Evolutionary conservation across 495 filamentous ascomycete genomes (phyloP), one percentile per base, ranked within the genome.

Genomic region (Hypomontagnella monticulosa): DNA sequence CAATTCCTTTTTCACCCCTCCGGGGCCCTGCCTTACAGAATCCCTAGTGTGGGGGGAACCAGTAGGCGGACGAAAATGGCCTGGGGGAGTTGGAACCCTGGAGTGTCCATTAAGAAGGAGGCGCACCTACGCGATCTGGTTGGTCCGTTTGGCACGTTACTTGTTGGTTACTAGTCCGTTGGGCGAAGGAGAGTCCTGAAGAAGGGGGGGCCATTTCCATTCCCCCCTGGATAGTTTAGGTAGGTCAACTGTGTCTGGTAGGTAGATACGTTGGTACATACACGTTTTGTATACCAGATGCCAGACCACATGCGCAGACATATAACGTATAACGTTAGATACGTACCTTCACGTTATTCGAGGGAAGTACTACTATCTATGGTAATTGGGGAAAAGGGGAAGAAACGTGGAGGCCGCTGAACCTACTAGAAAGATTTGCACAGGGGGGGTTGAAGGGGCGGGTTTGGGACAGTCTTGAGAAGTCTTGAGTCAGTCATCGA

Each of bases 31-130:
- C 66, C 66, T 70, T 58, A 69, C 66, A 61, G 51, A 51, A 58
- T 51, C 44, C 64, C 40, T 66, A 66, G 67, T 70, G 67, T 70
- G 67, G 67, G 67, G 67, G 67, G 67, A 64, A 36, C 67, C 67
- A 65, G 67, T 70, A 60, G 61, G 55, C 41, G 47, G 57, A 61
- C 57, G 56, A 61, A 64, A 61, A 70, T 61, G 67, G 67, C 67
- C 67, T 70, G 67, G 67, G 67, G 67, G 67, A 70, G 67, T 62
- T 62, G 57, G 62, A 61, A 64, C 57, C 61, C 64, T 67, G 64
- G 32, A 58, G n/a, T 18, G 38, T 47, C 66, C 60, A 56, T 48
- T 64, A 42, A 52, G 49, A 64, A 64, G 66, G 60, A 61, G 66
- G 66, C 55, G 56, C 60, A 42, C 55, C 32, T 69, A 44, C 55